Evolutionary conservation across 2,329 filamentous ascomycete species (phyloP), one percentile per base, ranked within the genome.

Genomic region (Trichoderma arundinaceum): DNA sequence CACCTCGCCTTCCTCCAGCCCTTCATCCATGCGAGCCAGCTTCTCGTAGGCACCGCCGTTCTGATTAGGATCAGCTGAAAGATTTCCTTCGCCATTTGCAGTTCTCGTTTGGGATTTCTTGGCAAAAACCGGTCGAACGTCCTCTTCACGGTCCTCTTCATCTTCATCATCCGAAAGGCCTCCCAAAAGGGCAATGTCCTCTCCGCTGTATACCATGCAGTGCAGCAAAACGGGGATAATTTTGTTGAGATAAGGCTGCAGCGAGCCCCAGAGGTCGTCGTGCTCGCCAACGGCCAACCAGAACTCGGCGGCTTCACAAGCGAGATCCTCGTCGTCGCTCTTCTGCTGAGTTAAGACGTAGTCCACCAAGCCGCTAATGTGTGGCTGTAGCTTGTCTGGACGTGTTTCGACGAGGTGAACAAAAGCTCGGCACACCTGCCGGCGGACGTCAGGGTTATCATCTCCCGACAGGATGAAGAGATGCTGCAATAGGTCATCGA

Each of bases 261-360:
- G 82, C 0, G 88, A 85, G 70, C 88, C 85, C 81, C 92, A 92
- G 61, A 98, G 81, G 66, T 90, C 86, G 48, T 91, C 86, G 74
- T 97, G 92, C 76, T 97, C 95, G 67, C 93, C 94, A 19, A 96
- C 89, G 44, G 92, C 92, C 51, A 99, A 86, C 93, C 96, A 99
- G 75, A 99, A 99, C 77, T 99, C 95, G 5, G 95, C 93, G 8
- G 95, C 95, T 76, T 99, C 95, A 70, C 96, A 89, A 43, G 94
- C 93, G 66, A 99, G 83, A 48, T 98, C 93, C 64, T 94, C 90
- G 70, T 98, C 94, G 32, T 94, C 89, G 69, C 89, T 90, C 76
- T 90, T 88, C 77, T 99, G 95, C 76, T 99, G 95, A 35, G 88
- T 83, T 66, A 98, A 86, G 76, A 97, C 95, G 75, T 97, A 99